Percentiles rank a stretch among this genome's conserved stretches.
phyloP scores from a whole-genome alignment of 1,139 yeast genomes.

The Blastobotrys ciferrii region DNA sequence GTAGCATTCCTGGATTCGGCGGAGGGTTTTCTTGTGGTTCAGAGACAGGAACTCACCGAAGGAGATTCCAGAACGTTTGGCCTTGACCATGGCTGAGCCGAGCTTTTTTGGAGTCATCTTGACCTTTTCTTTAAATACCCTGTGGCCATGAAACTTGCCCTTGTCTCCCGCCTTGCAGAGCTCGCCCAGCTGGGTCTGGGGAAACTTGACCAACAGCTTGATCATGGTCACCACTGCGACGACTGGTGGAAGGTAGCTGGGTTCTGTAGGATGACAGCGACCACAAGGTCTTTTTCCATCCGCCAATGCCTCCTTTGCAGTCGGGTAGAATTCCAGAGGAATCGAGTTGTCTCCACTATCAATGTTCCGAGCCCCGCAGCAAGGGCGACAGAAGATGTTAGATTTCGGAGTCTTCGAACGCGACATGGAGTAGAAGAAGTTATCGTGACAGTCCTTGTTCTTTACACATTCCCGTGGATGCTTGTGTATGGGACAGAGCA shows the following conservation, averaged over 20 bases:
- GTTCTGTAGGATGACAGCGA: constrained; percentile 21
- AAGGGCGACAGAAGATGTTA: constrained; percentile 21
- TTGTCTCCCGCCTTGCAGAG: constrained; percentile 5
- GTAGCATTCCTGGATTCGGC: neutral
- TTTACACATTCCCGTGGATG: constrained; percentile 5
- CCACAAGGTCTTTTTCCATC: constrained; percentile 19
- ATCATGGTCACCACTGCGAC: constrained; percentile 10
- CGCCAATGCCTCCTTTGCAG: constrained; percentile 12
- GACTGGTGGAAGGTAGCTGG: constrained; percentile 8
- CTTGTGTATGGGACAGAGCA: neutral
- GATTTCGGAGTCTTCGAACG: neutral
- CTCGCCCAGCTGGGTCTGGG: constrained; percentile 7
- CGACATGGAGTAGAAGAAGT: constrained; percentile 6
- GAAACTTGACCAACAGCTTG: constrained; percentile 1
- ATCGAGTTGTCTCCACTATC: neutral
- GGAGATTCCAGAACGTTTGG: neutral
- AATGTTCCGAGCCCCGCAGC: constrained; percentile 19
- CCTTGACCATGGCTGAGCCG: constrained; percentile 1
- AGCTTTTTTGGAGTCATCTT: constrained; percentile 17
- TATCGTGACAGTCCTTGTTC: neutral
- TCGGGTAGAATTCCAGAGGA: constrained; percentile 7
- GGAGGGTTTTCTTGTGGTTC: neutral
- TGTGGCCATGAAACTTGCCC: constrained; percentile 21
- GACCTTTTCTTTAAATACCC: constrained; percentile 18
- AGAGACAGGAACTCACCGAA: neutral